A percentile compares a stretch with the other conserved stretches of the same genome.
Conservation (phyloP, 2,329 filamentous ascomycete species). For the Fusarium stilboides region DNA sequence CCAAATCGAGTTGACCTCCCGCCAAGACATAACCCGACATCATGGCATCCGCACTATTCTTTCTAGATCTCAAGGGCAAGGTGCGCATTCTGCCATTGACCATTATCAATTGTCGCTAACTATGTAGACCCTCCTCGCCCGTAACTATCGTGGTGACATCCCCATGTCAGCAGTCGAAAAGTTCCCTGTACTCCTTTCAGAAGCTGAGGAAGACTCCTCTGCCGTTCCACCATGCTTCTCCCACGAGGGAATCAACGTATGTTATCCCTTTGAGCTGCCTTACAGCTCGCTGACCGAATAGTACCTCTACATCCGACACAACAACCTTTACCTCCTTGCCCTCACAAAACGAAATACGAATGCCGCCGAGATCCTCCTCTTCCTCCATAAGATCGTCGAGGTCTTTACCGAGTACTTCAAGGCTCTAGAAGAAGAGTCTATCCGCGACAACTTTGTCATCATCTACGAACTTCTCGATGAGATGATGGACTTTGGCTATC, state of each 20-base stretch:
- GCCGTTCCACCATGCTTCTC: slow-evolving; percentile 98
- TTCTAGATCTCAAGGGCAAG: slow-evolving; percentile 99
- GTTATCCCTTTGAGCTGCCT: slow-evolving; percentile 53
- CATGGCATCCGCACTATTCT: slow-evolving; percentile 99
- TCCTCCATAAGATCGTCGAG: slow-evolving; percentile 97
- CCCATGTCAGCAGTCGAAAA: slow-evolving; percentile 99
- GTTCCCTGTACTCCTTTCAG: slow-evolving; percentile 94
- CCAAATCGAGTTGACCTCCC: slow-evolving; percentile 20
- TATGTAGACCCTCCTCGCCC: slow-evolving; percentile 90
- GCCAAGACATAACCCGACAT: slow-evolving; percentile 50
- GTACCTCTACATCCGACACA: slow-evolving; percentile 99
- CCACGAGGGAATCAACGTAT: slow-evolving; percentile 96
- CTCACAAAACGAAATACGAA: slow-evolving; percentile 99
- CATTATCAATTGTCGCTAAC: slow-evolving; percentile 13
- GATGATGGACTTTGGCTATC: slow-evolving; percentile 99
- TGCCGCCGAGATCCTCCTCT: slow-evolving; percentile 97
- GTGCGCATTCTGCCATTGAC: slow-evolving; percentile 60
- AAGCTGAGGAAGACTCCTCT: slow-evolving; percentile 99
- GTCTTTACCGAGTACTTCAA: slow-evolving; percentile 99
- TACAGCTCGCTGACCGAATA: slow-evolving; percentile 57
- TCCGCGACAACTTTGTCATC: slow-evolving; percentile 98
- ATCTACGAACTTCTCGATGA: slow-evolving; percentile 99
- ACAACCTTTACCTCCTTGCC: slow-evolving; percentile 98
- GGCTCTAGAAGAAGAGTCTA: slow-evolving; percentile 97
- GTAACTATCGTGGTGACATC: slow-evolving; percentile 98